Evolutionary conservation across 2,329 filamentous ascomycete species (phyloP).

Genomic region (Botrytis galanthina): DNA sequence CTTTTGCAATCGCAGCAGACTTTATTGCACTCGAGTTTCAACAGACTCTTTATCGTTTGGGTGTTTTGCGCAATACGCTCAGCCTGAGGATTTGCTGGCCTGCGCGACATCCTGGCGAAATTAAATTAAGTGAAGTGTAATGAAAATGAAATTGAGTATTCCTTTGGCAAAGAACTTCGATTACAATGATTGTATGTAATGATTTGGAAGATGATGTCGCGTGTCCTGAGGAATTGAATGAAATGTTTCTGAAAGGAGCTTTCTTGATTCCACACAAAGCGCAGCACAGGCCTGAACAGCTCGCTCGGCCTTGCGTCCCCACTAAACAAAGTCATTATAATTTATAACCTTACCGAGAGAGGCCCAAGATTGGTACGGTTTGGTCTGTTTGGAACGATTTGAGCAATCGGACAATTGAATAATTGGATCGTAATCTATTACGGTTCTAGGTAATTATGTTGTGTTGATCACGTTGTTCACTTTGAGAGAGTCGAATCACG

Average conservation of each 20-base stretch:
- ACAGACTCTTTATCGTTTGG: slow-evolving; percentile 86
- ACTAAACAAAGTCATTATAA: slow-evolving; percentile 3
- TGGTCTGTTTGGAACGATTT: neutral
- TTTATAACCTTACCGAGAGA: neutral
- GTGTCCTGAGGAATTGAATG: slow-evolving; percentile 1
- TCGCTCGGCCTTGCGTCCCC: slow-evolving; percentile 7
- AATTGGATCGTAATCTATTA: neutral
- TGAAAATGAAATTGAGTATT: neutral
- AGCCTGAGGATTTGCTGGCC: slow-evolving; percentile 71
- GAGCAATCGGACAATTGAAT: neutral
- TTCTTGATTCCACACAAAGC: slow-evolving; percentile 12
- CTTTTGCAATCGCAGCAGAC: slow-evolving; percentile 97
- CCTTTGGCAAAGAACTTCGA: neutral
- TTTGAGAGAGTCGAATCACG: neutral
- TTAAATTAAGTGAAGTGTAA: neutral
- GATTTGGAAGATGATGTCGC: slow-evolving; percentile 3
- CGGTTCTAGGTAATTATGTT: neutral
- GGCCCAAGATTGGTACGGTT: neutral
- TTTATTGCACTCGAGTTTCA: slow-evolving; percentile 96
- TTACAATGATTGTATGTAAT: slow-evolving; percentile 8
- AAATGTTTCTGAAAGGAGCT: slow-evolving; percentile 6
- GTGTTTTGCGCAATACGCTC: slow-evolving; percentile 92
- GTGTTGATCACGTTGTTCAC: neutral
- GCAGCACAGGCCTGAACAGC: slow-evolving; percentile 11
- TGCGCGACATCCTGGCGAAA: slow-evolving; percentile 71